Base-by-base conservation (phyloP, 1,284 basidiomycete genomes). In the Phenoliferia sp. region DNA sequence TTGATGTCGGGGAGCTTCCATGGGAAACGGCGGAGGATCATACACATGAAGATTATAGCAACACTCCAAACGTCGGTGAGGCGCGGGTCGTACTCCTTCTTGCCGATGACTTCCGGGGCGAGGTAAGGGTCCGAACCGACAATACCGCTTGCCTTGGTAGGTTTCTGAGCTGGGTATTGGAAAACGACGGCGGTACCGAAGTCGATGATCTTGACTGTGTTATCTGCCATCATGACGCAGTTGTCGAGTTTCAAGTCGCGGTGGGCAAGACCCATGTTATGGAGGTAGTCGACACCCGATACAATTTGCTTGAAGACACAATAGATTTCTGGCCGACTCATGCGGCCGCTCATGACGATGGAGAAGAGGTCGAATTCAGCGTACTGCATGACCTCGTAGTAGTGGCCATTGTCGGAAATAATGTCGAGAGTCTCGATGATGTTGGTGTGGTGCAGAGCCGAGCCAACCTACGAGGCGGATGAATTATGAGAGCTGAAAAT, bases 321-420 rank as follows among this genome's bases (percentile, higher is more conserved):
- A 83, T 98, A 98, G 70, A 97, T 95, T 80, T 99, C 95, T 62
- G 94, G 93, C 33, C 94, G 88, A 67, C 89, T 87, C 96, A 99
- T 99, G 82, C 93, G 95, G 72, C 93, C 92, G 35, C 94, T 95
- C 96, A 99, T 99, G 83, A 99, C 96, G 76, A 99, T 94, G 66
- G 90, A 92, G 83, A 99, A 99, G 62, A 99, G 87, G 81, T 99
- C 96, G 79, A 89, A 96, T 19, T 96, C 95, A 1, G 96, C 96
- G 77, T 97, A 99, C 81, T 99, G 94, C 96, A 99, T 99, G 72
- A 93, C 94, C 89, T 97, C 94, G 81, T 95, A 99, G 81, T 94
- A 99, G 79, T 95, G 94, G 7, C 94, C 94, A 77, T 95, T 91
- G 82, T 99, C 95, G 69, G 89, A 91, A 72, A 99, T 93, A 79